phyloP scores from a whole-genome alignment of 2,329 filamentous ascomycete species.

The Penicillium digitatum region DNA sequence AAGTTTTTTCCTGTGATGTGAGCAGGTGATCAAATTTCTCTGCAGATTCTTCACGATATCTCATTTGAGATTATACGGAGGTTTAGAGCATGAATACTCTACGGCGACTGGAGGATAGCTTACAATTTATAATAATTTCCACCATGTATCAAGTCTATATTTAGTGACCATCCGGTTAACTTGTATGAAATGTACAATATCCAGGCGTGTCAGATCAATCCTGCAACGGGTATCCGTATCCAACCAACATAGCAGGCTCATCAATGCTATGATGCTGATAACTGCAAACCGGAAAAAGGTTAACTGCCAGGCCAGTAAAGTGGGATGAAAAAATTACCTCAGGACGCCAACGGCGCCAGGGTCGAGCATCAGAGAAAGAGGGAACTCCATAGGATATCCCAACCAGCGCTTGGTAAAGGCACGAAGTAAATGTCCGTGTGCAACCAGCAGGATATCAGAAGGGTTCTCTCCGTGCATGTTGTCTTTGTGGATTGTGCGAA shows the following conservation, averaged over 20 bases:
- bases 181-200: not conserved
- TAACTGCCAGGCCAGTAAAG: not conserved
- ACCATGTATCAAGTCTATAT: not conserved
- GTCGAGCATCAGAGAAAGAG: slow-evolving; percentile 44
- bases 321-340: slow-evolving; percentile 26
- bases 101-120: not conserved
- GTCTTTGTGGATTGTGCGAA: slow-evolving; percentile 39
- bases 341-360: slow-evolving; percentile 45
- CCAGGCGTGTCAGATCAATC: slow-evolving; percentile 5
- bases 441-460: slow-evolving; percentile 39
- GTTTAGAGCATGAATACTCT: not conserved
- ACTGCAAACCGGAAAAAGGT: slow-evolving; percentile 12
- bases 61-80: not conserved
- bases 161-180: not conserved
- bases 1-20: not conserved
- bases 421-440: slow-evolving; percentile 47
- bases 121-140: not conserved
- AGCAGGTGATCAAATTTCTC: not conserved
- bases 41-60: not conserved
- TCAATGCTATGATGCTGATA: slow-evolving; percentile 40
- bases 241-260: slow-evolving; percentile 42
- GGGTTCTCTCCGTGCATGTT: slow-evolving; percentile 41
- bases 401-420: slow-evolving; percentile 49
- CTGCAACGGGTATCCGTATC: slow-evolving; percentile 37
- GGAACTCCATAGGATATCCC: slow-evolving; percentile 40